phyloP scores from a whole-genome alignment of 2,329 filamentous ascomycete species.

The Phialophora verrucosa region DNA sequence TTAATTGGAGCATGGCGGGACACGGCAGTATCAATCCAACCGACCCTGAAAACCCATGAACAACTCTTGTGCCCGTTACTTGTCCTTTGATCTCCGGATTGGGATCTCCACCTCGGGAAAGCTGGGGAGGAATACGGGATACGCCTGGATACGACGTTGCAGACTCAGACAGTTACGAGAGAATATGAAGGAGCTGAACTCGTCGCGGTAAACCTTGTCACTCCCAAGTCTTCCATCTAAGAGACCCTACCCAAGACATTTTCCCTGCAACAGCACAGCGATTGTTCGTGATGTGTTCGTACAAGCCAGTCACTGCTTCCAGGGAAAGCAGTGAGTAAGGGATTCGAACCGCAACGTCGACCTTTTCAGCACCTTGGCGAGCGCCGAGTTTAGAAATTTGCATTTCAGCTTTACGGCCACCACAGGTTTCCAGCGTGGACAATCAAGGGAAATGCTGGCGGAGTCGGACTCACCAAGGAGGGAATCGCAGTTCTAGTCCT shows the following conservation, averaged over 20 bases:
- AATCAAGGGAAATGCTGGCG: background rate
- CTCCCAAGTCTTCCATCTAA: background rate
- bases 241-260: background rate
- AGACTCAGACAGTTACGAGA: background rate
- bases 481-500: background rate
- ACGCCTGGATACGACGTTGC: background rate
- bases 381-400: background rate
- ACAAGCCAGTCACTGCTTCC: background rate
- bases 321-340: background rate
- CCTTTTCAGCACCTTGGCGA: background rate
- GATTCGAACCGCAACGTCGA: background rate
- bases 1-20: background rate
- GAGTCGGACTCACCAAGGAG: background rate
- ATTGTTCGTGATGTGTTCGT: background rate
- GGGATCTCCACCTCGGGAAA: conserved; percentile 1
- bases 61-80: background rate
- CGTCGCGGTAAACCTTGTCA: background rate
- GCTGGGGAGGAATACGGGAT: background rate
- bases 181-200: background rate
- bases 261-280: background rate
- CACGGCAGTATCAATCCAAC: conserved; percentile 6
- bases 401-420: background rate
- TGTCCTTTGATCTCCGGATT: background rate
- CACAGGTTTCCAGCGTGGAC: background rate
- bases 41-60: background rate